Percentiles rank a stretch among this genome's conserved stretches.
These are phyloP conservation scores for Limnanthes douglasii DNA, from an alignment of 345 rosid genomes.

Conservation along the genomic window DNA sequence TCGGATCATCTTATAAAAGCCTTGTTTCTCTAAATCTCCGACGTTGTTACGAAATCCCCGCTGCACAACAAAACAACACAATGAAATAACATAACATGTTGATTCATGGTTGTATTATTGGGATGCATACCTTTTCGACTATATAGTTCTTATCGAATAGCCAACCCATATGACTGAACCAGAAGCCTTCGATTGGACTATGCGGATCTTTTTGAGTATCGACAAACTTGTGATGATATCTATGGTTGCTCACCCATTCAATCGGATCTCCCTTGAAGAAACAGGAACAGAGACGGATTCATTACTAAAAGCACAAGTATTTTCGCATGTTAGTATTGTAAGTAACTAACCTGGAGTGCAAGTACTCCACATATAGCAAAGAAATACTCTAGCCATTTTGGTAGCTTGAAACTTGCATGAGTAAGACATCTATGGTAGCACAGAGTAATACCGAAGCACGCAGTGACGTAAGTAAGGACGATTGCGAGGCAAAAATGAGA, in stretches of 20 bases:
- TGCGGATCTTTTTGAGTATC: constrained; percentile 90
- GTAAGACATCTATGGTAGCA: constrained; percentile 65
- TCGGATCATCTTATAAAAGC: constrained; percentile 51
- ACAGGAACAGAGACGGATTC: not conserved
- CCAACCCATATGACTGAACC: constrained; percentile 86
- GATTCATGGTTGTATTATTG: not conserved
- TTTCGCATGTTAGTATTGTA: not conserved
- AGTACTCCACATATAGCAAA: constrained; percentile 73
- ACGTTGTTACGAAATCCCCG: constrained; percentile 72
- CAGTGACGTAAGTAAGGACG: constrained; percentile 36
- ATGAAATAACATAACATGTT: not conserved
- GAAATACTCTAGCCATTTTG: constrained; percentile 76
- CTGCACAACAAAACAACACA: constrained; percentile 11
- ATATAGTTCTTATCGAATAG: constrained; percentile 44
- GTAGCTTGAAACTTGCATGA: constrained; percentile 67
- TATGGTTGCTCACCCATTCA: constrained; percentile 88
- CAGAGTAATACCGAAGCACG: constrained; percentile 69
- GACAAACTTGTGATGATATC: constrained; percentile 70
- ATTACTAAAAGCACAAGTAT: not conserved
- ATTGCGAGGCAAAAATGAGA: constrained; percentile 47
- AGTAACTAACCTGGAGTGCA: constrained; percentile 51
- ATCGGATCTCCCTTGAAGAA: constrained; percentile 37
- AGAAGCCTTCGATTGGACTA: constrained; percentile 87
- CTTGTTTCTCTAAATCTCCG: constrained; percentile 72
- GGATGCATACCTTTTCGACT: constrained; percentile 25